Evolutionary conservation across 2,329 filamentous ascomycete genomes (phyloP).

Genomic region (Xylariaceae sp.): DNA sequence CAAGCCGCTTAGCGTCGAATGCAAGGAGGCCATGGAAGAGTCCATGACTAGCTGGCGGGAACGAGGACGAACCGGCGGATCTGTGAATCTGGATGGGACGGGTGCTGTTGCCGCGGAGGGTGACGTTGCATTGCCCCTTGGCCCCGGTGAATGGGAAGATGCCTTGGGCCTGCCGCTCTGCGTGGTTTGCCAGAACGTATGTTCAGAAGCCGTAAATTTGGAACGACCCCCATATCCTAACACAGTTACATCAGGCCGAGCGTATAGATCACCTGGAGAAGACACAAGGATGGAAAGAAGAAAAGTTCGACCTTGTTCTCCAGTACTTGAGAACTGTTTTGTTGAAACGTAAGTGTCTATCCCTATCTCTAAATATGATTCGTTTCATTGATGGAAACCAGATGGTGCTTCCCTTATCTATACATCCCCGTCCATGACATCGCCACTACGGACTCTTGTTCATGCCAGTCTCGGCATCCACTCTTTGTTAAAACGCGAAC

Average conservation of each 20-base stretch:
- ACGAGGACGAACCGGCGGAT: conserved; percentile 61
- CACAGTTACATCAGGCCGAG: conserved; percentile 55
- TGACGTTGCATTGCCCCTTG: conserved; percentile 70
- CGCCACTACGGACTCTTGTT: conserved; percentile 72
- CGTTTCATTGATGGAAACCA: conserved; percentile 29
- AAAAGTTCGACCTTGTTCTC: conserved; percentile 92
- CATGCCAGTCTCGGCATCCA: conserved; percentile 85
- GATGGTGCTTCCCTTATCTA: conserved; percentile 84
- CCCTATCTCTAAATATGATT: background rate
- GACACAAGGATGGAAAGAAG: conserved; percentile 89
- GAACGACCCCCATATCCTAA: conserved; percentile 12
- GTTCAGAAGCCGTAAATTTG: conserved; percentile 18
- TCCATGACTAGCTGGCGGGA: conserved; percentile 78
- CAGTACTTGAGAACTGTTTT: conserved; percentile 89
- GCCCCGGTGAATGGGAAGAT: conserved; percentile 91
- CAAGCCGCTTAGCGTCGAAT: conserved; percentile 67
- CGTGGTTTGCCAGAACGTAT: conserved; percentile 92
- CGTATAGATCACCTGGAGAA: conserved; percentile 89
- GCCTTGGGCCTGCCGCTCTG: conserved; percentile 81
- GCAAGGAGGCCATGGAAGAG: conserved; percentile 81
- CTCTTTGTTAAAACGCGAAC: conserved; percentile 72
- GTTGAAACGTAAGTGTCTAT: conserved; percentile 64
- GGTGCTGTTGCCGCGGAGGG: conserved; percentile 56
- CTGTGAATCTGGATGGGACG: conserved; percentile 59
- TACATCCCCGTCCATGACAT: conserved; percentile 71